phyloP scores from a whole-genome alignment of 352 stramenopile species.

The Phytophthora citricola region DNA sequence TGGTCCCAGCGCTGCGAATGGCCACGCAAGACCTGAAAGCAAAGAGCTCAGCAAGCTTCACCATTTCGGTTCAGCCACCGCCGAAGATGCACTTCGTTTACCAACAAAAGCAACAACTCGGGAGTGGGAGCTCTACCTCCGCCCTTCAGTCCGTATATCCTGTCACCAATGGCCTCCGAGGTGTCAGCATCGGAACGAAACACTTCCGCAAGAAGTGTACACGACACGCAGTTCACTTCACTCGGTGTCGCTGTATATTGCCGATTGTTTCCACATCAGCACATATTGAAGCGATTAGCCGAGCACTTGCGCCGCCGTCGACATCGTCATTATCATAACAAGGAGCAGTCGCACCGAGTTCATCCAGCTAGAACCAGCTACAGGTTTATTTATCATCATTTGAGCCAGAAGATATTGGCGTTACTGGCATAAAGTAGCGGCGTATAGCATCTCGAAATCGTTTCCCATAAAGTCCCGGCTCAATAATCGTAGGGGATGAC shows the following conservation, averaged over 20 bases:
- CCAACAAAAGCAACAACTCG: conserved; percentile 4
- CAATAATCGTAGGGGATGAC: conserved; percentile 98
- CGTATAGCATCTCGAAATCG: conserved; percentile 96
- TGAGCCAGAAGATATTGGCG: conserved; percentile 65
- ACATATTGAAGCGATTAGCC: conserved; percentile 59
- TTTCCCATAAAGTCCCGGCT: conserved; percentile 96
- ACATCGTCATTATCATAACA: conserved; percentile 13
- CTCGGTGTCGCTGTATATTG: conserved; percentile 68
- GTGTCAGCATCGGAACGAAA: conserved; percentile 56
- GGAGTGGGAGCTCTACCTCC: not conserved
- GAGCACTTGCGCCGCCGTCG: conserved; percentile 42
- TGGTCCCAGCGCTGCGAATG: conserved; percentile 54
- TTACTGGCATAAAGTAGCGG: conserved; percentile 98
- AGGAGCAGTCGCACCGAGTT: not conserved
- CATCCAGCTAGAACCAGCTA: not conserved
- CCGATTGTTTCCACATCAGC: conserved; percentile 57
- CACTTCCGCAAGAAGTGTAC: conserved; percentile 66
- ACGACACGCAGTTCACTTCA: conserved; percentile 60
- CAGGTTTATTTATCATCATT: conserved; percentile 46
- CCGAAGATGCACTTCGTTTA: conserved; percentile 57
- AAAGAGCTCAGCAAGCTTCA: conserved; percentile 37
- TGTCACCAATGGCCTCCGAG: conserved; percentile 53
- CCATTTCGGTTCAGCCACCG: conserved; percentile 55
- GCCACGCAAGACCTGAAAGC: conserved; percentile 61
- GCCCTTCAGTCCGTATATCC: conserved; percentile 47